Evolutionary conservation across 352 stramenopile species (phyloP).

Genomic region (Elongisporangium prolatum): DNA sequence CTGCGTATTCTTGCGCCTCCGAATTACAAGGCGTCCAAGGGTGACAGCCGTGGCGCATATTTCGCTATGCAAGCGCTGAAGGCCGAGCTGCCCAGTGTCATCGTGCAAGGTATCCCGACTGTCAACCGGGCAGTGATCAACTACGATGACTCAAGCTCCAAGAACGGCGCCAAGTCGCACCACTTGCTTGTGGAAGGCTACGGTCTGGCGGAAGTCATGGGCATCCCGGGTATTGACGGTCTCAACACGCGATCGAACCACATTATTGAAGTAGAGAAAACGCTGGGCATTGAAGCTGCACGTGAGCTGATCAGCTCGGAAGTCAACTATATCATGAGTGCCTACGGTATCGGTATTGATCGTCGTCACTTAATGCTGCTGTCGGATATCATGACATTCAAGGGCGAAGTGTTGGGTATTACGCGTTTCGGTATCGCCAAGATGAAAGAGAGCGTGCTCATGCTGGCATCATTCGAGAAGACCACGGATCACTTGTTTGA

Average conservation of each 20-base stretch:
- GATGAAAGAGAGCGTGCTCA: slow-evolving; percentile 99
- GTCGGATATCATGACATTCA: slow-evolving; percentile 99
- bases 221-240: slow-evolving; percentile 95
- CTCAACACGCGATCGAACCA: slow-evolving; percentile 97
- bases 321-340: slow-evolving; percentile 99
- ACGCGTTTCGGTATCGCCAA: slow-evolving; percentile 99
- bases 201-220: slow-evolving; percentile 97
- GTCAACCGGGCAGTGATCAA: slow-evolving; percentile 99
- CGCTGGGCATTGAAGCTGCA: slow-evolving; percentile 98
- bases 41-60: slow-evolving; percentile 78
- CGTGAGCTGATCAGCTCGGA: slow-evolving; percentile 96
- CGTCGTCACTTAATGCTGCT: slow-evolving; percentile 98
- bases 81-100: slow-evolving; percentile 92
- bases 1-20: slow-evolving; percentile 74
- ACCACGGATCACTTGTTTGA: slow-evolving; percentile 99
- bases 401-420: slow-evolving; percentile 88
- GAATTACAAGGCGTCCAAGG: slow-evolving; percentile 85
- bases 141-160: slow-evolving; percentile 88
- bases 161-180: slow-evolving; percentile 70
- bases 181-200: slow-evolving; percentile 99
- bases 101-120: slow-evolving; percentile 97
- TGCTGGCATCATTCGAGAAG: slow-evolving; percentile 99
- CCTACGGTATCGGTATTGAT: slow-evolving; percentile 99
- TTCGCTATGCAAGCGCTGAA: slow-evolving; percentile 97
- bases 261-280: slow-evolving; percentile 96